phyloP scores from a whole-genome alignment of 1,284 basidiomycete genomes.

The Paramarasmius palmivorus region DNA sequence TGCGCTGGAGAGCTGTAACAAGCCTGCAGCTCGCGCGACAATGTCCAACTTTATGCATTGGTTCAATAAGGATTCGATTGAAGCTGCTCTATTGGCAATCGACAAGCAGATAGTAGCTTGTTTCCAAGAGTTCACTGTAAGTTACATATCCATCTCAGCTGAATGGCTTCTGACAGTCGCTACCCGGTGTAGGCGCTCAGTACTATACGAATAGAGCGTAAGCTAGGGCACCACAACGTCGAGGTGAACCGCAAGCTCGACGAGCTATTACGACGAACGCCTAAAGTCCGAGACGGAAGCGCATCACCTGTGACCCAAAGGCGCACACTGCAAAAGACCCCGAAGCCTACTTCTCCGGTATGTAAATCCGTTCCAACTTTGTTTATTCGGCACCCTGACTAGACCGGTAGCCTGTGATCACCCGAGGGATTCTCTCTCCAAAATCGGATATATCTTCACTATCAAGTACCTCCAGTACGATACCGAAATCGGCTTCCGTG shows the following conservation, averaged over 20 bases:
- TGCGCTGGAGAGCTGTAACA: constrained; percentile 7
- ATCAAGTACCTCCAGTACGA: not conserved
- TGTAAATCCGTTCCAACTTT: not conserved
- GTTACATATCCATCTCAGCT: not conserved
- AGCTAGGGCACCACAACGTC: constrained; percentile 12
- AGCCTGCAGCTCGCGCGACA: not conserved
- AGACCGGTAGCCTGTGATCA: not conserved
- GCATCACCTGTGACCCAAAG: not conserved
- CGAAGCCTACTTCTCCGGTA: not conserved
- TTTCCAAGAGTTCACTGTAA: constrained; percentile 17
- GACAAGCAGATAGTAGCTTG: constrained; percentile 16
- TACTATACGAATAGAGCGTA: constrained; percentile 13
- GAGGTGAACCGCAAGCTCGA: constrained; percentile 17
- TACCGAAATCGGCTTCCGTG: not conserved
- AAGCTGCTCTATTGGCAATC: constrained; percentile 9
- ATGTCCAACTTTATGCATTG: constrained; percentile 7
- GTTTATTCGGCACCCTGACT: no score
- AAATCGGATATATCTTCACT: not conserved
- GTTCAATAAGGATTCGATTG: constrained; percentile 13
- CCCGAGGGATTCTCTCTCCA: not conserved
- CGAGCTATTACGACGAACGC: constrained; percentile 11
- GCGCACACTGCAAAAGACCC: not conserved
- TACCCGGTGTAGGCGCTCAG: constrained; percentile 8
- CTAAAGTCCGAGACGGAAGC: not conserved
- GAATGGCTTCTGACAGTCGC: not conserved